These are phyloP conservation scores for Bathelium albidoporum DNA, from an alignment of 495 filamentous ascomycete genomes.

Conservation along the genomic window DNA sequence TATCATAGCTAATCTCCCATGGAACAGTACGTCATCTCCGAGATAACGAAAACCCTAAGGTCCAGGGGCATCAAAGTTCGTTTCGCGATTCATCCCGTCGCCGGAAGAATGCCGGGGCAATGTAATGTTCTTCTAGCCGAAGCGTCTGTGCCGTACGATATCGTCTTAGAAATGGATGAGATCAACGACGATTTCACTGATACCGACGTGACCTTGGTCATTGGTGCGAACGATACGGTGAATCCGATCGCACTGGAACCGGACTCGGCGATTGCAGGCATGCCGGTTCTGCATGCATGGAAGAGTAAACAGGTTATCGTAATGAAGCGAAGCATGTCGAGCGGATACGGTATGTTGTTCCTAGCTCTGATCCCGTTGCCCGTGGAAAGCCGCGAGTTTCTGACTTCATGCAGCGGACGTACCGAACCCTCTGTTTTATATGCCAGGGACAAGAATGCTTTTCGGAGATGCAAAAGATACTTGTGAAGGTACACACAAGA, in stretches of 20 bases:
- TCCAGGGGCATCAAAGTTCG: constrained; percentile 62
- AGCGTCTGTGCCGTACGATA: constrained; percentile 73
- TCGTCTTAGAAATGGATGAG: constrained; percentile 81
- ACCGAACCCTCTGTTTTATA: constrained; percentile 80
- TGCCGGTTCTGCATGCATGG: constrained; percentile 80
- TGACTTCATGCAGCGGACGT: constrained; percentile 51
- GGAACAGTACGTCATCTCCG: constrained; percentile 72
- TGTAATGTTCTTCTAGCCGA: constrained; percentile 78
- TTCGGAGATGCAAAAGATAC: constrained; percentile 75
- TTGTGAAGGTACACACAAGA: constrained; percentile 51
- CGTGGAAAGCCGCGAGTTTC: not conserved
- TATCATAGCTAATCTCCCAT: constrained; percentile 29
- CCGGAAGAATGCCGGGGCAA: constrained; percentile 77
- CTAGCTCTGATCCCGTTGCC: not conserved
- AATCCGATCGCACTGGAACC: constrained; percentile 75
- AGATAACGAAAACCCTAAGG: constrained; percentile 61
- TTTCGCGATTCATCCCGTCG: constrained; percentile 80
- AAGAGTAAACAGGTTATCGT: constrained; percentile 83
- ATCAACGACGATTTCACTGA: constrained; percentile 80
- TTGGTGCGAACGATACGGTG: constrained; percentile 78
- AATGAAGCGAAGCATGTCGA: constrained; percentile 75
- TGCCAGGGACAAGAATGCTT: constrained; percentile 72
- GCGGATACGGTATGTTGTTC: constrained; percentile 56
- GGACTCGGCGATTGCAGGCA: constrained; percentile 68
- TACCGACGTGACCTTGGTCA: constrained; percentile 74